Evolutionary conservation across 176 grass and related monocot genomes (phyloP).

Genomic region (Zoysia pacifica): DNA sequence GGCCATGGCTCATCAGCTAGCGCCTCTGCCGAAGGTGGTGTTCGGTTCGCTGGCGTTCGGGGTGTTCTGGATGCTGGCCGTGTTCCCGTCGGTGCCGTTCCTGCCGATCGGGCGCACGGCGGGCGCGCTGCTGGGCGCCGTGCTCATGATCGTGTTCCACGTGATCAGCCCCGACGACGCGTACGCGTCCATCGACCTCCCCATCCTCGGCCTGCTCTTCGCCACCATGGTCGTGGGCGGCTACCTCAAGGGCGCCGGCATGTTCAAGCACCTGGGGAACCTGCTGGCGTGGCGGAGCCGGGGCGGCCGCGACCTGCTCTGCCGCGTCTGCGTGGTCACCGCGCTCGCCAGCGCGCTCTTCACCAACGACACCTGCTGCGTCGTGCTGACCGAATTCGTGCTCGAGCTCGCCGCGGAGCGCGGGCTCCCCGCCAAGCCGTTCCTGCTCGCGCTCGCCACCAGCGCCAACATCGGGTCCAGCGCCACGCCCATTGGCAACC

Average conservation of each 20-base stretch:
- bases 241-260: too few relatives aligned
- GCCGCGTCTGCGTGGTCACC: conserved; percentile 77
- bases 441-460: conserved; percentile 79
- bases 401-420: conserved; percentile 84
- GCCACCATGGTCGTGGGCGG: too few relatives aligned
- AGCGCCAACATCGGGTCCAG: conserved; percentile 36
- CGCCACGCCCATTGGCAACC: conserved; percentile 88
- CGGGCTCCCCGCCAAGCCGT: conserved; percentile 68
- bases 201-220: conserved; percentile 51
- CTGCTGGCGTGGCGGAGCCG: conserved; percentile 84
- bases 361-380: conserved; percentile 90
- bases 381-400: conserved; percentile 87
- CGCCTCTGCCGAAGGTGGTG: conserved; percentile 50
- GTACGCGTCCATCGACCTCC: conserved; percentile 82
- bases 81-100: conserved; percentile 93
- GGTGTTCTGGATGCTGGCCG: conserved; percentile 90
- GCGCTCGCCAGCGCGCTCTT: conserved; percentile 78
- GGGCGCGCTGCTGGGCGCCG: conserved; percentile 78
- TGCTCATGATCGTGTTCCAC: conserved; percentile 80
- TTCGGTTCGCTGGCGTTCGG: conserved; percentile 71
- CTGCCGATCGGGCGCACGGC: conserved; percentile 86
- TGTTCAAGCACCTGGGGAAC: conserved; percentile 15
- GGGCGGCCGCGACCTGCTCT: conserved; percentile 79
- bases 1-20: conserved; percentile 54
- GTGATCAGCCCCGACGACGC: conserved; percentile 74